Evolutionary conservation across 768 basidiomycete genomes (phyloP), one percentile per base, ranked within the genome.

Genomic region (Pseudohyphozyma bogoriensis): DNA sequence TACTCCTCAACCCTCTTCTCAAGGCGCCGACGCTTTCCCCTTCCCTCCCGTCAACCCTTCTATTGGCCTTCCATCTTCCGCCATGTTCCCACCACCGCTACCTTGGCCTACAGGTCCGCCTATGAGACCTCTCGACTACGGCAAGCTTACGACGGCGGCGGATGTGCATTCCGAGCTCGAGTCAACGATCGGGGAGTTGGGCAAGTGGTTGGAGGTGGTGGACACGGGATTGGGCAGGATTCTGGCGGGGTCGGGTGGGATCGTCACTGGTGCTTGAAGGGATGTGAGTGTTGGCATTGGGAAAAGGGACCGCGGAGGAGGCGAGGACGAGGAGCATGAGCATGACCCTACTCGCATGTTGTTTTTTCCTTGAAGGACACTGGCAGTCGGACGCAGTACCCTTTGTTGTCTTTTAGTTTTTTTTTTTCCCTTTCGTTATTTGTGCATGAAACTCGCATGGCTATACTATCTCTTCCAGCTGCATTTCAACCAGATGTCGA

Each of bases 201-300:
- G 80, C 3, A 78, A 80, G 63, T 92, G 87, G 88, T 73, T 96
- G 58, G 79, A 79, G 7, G 78, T 83, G 0, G 80, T 92, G 1
- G 86, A 89, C 69, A 74, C 72, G 15, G 90, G 89, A 0, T 75
- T 96, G 50, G 79, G 77, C 35, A 79, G 77, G 29, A 78, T 91
- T 65, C 74, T 92, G 44, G 47, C 26, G 36, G 39, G 40, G n/a
- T 36, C 50, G 45, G 47, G 26, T 20, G 42, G 42, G 22, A n/a
- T n/a, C n/a, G n/a, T n/a, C n/a, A n/a, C n/a, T n/a, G n/a, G n/a
- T n/a, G n/a, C n/a, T n/a, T n/a, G n/a, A n/a, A n/a, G n/a, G n/a
- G n/a, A n/a, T n/a, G n/a, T n/a, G n/a, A n/a, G n/a, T n/a, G n/a
- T n/a, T n/a, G n/a, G n/a, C n/a, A n/a, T n/a, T n/a, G n/a, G n/a